Conservation (phyloP, 2,329 filamentous ascomycete species). For the Epichloe scottii region DNA sequence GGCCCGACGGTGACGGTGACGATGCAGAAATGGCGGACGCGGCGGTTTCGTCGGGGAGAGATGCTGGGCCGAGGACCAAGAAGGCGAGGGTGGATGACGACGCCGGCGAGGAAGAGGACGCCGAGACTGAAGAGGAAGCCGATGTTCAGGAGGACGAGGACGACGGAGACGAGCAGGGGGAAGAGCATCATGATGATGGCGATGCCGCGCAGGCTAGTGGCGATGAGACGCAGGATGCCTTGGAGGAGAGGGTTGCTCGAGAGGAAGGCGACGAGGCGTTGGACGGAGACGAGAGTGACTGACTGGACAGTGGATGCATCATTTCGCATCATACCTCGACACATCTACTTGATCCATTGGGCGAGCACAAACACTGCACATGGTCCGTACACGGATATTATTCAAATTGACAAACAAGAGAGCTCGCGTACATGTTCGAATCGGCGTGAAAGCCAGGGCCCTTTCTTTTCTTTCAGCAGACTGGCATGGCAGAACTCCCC, state of each 20-base stretch:
- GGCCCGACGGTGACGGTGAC: constrained; percentile 23
- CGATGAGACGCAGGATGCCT: constrained; percentile 40
- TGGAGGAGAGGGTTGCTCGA: constrained; percentile 34
- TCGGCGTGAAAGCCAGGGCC: not conserved
- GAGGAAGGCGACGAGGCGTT: constrained; percentile 48
- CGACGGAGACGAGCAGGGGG: constrained; percentile 30
- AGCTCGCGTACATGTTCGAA: not conserved
- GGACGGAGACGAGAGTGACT: constrained; percentile 50
- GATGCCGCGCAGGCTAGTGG: constrained; percentile 25
- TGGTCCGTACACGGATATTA: too few species aligned
- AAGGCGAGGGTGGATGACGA: constrained; percentile 28
- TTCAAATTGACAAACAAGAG: too few species aligned
- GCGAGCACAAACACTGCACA: too few species aligned
- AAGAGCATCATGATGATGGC: constrained; percentile 24
- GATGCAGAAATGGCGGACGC: constrained; percentile 28
- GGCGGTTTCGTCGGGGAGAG: constrained; percentile 12
- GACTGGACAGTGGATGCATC: too few species aligned
- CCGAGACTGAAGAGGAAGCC: constrained; percentile 16
- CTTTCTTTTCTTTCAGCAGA: not conserved
- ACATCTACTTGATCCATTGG: too few species aligned
- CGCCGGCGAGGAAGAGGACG: constrained; percentile 13
- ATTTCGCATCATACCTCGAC: too few species aligned
- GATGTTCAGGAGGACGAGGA: constrained; percentile 31
- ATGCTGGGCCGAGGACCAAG: constrained; percentile 26
- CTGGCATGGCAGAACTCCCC: too few species aligned